Conservation (phyloP, 2,329 filamentous ascomycete genomes). For the Kalaharituber pfeilii region DNA sequence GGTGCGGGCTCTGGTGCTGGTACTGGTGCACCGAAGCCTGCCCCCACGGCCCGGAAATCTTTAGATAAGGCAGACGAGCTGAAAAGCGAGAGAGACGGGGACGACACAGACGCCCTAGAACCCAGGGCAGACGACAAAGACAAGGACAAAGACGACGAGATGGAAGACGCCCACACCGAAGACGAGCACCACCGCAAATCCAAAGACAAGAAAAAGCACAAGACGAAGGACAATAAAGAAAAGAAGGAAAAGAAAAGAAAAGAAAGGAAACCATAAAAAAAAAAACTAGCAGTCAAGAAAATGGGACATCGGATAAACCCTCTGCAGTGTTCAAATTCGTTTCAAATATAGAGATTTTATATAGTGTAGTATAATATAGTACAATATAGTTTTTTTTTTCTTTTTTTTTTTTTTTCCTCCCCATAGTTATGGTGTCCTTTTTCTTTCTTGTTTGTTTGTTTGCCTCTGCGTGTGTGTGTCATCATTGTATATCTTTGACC, state of each 20-base stretch:
- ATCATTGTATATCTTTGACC: too few species aligned
- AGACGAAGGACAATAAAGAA: conserved; percentile 9
- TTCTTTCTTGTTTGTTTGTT: too few species aligned
- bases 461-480: too few species aligned
- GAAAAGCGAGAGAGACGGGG: background rate
- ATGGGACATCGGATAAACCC: conserved; percentile 12
- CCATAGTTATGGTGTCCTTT: too few species aligned
- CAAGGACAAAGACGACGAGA: background rate
- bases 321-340: background rate
- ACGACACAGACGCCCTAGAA: background rate
- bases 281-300: conserved; percentile 11
- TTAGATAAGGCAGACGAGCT: background rate
- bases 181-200: conserved; percentile 9
- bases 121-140: background rate
- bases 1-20: too few species aligned
- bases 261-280: conserved; percentile 18
- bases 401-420: too few species aligned
- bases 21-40: too few species aligned
- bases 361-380: too few species aligned
- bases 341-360: too few species aligned
- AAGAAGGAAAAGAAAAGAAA: conserved; percentile 19
- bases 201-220: conserved; percentile 6
- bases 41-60: too few species aligned
- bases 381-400: too few species aligned
- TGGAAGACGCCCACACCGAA: conserved; percentile 7